Base-by-base conservation (phyloP, 163 green algal genomes). In the Smithsoniella earleae region DNA sequence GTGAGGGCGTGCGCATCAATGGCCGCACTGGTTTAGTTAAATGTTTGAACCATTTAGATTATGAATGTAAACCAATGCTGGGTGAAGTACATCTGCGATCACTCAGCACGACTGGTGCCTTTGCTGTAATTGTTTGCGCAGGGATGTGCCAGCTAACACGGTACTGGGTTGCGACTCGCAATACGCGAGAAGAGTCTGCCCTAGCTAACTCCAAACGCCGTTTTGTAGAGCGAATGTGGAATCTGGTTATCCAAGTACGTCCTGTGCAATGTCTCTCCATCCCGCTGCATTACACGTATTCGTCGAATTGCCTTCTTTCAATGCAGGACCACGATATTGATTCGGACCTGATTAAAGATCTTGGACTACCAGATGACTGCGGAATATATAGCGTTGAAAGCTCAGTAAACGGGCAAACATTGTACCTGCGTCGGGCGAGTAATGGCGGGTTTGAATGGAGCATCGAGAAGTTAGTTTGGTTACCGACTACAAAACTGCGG, bases 171-270 rank as follows among this genome's bases (percentile, higher is more conserved):
- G 40, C 40, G 40, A 49, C 40, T 10, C 10, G 10, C 40, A 49
- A 13, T 22, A 49, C 10, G 10, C 10, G 40, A 49, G 10, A 13
- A 13, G 40, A 49, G 40, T 22, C 10, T 49, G 40, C 40, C 10
- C 25, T 36, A 37, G 58, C 40, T 43, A 69, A 38, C 1, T 30
- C 25, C 58, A 69, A 69, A 13, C 58, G n/a, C 25, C 58, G 58
- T 34, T 64, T 82, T 28, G 43, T 63, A 16, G 73, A 80, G 13
- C 62, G 78, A 20, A 66, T 76, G 18, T 83, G 75, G 75, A 38
- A 55, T 38, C 55, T 80, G 22, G 69, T 75, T 6, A 78, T 34
- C 34, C 78, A 82, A 66, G 78, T 82, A 44, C 28, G 40, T 4
- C n/a, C 30, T 33, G 30, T 54, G 43, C 43, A 27, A 27, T 16